phyloP scores from a whole-genome alignment of 2,329 filamentous ascomycete species.

The Colletotrichum tofieldiae region DNA sequence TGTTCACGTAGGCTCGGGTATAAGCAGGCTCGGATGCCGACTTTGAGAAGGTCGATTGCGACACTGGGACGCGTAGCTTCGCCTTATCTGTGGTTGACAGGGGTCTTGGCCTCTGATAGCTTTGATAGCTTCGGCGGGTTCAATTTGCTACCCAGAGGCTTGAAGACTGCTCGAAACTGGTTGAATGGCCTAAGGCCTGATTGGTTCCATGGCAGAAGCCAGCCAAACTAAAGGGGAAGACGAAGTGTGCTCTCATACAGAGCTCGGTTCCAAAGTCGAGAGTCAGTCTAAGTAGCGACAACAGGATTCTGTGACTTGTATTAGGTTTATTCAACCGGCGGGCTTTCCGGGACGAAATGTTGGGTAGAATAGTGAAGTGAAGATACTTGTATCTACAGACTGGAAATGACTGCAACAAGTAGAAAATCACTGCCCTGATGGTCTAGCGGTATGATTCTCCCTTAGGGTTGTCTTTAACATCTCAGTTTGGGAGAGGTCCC shows the following conservation, averaged over 20 bases:
- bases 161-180: neutral
- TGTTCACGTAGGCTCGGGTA: constrained; percentile 6
- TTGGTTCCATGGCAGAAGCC: neutral
- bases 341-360: rapidly evolving
- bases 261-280: neutral
- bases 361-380: rapidly evolving
- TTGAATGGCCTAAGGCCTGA: neutral
- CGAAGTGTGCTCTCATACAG: neutral
- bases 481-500: constrained; percentile 22
- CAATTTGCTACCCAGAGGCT: neutral
- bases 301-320: neutral
- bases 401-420: rapidly evolving
- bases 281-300: neutral
- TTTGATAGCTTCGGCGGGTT: neutral
- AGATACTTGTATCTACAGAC: rapidly evolving
- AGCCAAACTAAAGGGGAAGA: too few species aligned
- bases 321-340: too few species aligned
- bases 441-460: constrained; percentile 43
- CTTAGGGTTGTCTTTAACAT: constrained; percentile 16
- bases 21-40: constrained; percentile 36
- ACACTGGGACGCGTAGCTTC: constrained; percentile 24
- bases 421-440: constrained; percentile 25
- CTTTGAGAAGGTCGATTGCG: constrained; percentile 39
- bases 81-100: constrained; percentile 34
- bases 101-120: constrained; percentile 31